Evolutionary conservation across 257 asterid genomes (phyloP), one percentile per base, ranked within the genome.

Genomic region (Scutellaria minor): DNA sequence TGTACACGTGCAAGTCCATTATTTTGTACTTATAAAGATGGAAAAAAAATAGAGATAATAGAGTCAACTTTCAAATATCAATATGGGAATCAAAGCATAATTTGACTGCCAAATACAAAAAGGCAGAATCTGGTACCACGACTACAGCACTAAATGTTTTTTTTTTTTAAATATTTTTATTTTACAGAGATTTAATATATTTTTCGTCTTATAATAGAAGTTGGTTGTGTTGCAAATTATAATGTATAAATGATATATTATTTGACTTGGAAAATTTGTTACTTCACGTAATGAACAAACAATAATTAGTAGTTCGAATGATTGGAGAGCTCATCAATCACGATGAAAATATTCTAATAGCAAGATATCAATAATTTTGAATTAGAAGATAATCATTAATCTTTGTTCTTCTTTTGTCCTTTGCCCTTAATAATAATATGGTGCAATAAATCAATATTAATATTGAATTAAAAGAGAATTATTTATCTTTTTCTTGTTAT

Each of bases 1-100:
- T 55, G 78, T 75, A 80, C 84, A 72, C 37, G 37, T 76, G 84
- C 79, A 72, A 72, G 31, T 67, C 55, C 5, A 69, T 63, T 52
- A 63, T 69, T 75, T n/a, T 53, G 35, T n/a, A 3, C 20, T 31
- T 8, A 39, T 35, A 45, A 62, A 48, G 61, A 51, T 12, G 35
- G 37, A 22, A 20, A 20, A 20, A 15, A 41, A 11, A 4, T 9
- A 62, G 13, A 45, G 69, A 57, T 15, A 24, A 24, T 24, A 6
- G 64, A 66, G 76, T 76, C 76, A 76, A 72, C 78, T 54, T 52
- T 53, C 22, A 59, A 60, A 64, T 27, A 27, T 2, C 22, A 51
- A 58, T 45, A 62, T n/a, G 1, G 53, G 66, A 58, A 78, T 61
- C 65, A 62, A 62, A 35, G 5, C 44, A 68, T 79, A 64, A 10